Base-by-base conservation (phyloP, 2,329 filamentous ascomycete species). In the Didymellaceae sp. region DNA sequence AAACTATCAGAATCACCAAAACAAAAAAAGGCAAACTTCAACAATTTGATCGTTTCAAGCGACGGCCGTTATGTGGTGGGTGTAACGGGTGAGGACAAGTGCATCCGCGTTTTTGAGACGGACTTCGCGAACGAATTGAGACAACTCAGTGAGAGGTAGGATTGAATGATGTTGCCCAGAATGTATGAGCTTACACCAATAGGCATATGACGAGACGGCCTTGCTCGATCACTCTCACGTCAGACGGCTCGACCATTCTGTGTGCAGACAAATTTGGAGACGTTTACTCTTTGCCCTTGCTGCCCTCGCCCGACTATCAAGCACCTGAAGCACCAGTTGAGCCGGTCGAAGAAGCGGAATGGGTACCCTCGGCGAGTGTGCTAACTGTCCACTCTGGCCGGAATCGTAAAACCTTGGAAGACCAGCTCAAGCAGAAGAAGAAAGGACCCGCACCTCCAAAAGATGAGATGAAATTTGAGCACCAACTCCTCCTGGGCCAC, bases 241-340 rank as follows among this genome's bases (percentile, higher is more conserved):
- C 83, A 30, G 87, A 92, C 67, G 81, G 84, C 55, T 79, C 81
- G 33, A 89, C 86, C 7, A 90, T 99, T 56, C 75, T 97, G 50
- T 86, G 85, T 55, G 93, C 86, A 43, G 94, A 99, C 78, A 99
- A 99, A 74, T 97, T 97, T 67, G 94, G 94, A 59, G 94, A 99
- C 71, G 93, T 97, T 54, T 97, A 96, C 75, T 84, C 89, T 9
- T 75, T 99, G 6, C 93, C 94, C 11, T 78, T 97, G 3, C 71
- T 91, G 34, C 61, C 65, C 10, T 62, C 69, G 9, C 65, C 68
- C n/a, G 67, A 71, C 26, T 70, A 74, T 33, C 64, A 67, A 21
- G 59, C 59, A 28, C 57, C 61, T 14, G 62, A 57, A 21, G 57
- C 53, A 5, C 40, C 54, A 41, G 50, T 52, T 13, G 59, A 61